Evolutionary conservation across 192 early-diverging fungal genomes (phyloP).

Genomic region (Linnemannia zychae): DNA sequence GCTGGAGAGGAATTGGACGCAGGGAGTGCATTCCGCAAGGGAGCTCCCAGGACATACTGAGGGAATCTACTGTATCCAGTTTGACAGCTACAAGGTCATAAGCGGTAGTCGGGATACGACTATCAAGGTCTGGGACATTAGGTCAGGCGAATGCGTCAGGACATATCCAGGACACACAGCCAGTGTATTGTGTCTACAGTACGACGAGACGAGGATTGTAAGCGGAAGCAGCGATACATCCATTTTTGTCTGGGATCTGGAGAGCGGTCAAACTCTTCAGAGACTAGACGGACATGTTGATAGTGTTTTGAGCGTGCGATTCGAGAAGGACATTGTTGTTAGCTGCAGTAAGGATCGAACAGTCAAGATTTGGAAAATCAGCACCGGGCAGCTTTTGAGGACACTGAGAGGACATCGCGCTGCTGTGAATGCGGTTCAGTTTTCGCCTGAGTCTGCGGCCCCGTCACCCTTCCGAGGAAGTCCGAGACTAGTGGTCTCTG

Average conservation of each 20-base stretch:
- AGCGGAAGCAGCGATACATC: constrained; percentile 80
- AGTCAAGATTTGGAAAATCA: constrained; percentile 85
- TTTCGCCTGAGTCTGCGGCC: constrained; percentile 76
- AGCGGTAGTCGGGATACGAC: constrained; percentile 79
- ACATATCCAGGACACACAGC: constrained; percentile 80
- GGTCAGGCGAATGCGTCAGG: constrained; percentile 63
- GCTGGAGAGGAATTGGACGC: constrained; percentile 82
- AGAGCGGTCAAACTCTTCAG: constrained; percentile 62
- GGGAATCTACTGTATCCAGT: constrained; percentile 89
- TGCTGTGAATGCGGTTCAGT: constrained; percentile 89
- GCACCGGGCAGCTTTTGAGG: constrained; percentile 66
- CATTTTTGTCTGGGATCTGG: constrained; percentile 80
- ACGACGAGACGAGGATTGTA: constrained; percentile 71
- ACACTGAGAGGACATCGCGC: constrained; percentile 83
- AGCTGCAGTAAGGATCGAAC: constrained; percentile 89
- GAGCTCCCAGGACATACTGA: constrained; percentile 85
- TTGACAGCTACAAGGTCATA: constrained; percentile 76
- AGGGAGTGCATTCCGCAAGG: constrained; percentile 68
- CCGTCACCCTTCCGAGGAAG: constrained; percentile 80
- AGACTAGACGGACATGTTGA: constrained; percentile 69
- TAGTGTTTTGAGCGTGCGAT: constrained; percentile 83
- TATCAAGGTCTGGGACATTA: constrained; percentile 85
- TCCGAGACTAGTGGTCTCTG: constrained; percentile 80
- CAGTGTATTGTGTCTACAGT: constrained; percentile 92
- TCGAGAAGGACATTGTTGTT: constrained; percentile 79